These are phyloP conservation scores for Acaromyces ingoldii DNA, from an alignment of 1,284 basidiomycete genomes.

Conservation along the genomic window DNA sequence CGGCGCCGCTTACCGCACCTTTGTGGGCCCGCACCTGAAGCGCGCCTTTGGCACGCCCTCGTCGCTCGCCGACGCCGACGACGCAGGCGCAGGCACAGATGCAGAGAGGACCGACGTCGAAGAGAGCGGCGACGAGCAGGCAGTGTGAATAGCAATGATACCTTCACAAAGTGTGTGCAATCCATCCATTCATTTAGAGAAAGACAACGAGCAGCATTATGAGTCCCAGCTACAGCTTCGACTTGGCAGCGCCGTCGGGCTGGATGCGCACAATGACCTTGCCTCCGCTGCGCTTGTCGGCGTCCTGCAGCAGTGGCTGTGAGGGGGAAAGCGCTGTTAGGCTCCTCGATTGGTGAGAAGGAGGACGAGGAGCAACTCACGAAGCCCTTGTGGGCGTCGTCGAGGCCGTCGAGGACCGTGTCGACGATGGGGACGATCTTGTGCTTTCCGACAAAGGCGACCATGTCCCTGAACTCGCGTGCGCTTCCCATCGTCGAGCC, in stretches of 20 bases:
- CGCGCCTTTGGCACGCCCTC: slow-evolving; percentile 6
- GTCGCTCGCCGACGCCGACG: no score
- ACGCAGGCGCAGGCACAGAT: no score
- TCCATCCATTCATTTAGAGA: no score
- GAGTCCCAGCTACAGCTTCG: no score
- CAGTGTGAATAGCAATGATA: no score
- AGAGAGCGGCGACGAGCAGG: no score
- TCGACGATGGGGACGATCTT: slow-evolving; percentile 69
- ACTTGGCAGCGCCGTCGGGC: not conserved
- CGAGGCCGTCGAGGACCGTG: slow-evolving; percentile 67
- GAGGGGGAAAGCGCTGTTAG: not conserved
- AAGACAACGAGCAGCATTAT: no score
- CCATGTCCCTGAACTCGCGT: slow-evolving; percentile 67
- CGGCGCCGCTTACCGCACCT: not conserved
- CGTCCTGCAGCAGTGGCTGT: slow-evolving; percentile 27
- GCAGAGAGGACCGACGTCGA: no score
- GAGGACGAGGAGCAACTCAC: slow-evolving; percentile 37
- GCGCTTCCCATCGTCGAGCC: slow-evolving; percentile 74
- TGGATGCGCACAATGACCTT: slow-evolving; percentile 41
- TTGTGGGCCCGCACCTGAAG: not conserved
- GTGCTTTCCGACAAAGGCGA: slow-evolving; percentile 66
- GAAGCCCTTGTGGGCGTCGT: slow-evolving; percentile 67
- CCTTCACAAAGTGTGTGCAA: no score
- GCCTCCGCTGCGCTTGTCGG: slow-evolving; percentile 40
- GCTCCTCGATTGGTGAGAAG: not conserved